Evolutionary conservation across 2,329 filamentous ascomycete genomes (phyloP).

Genomic region (Paraphoma sp.): DNA sequence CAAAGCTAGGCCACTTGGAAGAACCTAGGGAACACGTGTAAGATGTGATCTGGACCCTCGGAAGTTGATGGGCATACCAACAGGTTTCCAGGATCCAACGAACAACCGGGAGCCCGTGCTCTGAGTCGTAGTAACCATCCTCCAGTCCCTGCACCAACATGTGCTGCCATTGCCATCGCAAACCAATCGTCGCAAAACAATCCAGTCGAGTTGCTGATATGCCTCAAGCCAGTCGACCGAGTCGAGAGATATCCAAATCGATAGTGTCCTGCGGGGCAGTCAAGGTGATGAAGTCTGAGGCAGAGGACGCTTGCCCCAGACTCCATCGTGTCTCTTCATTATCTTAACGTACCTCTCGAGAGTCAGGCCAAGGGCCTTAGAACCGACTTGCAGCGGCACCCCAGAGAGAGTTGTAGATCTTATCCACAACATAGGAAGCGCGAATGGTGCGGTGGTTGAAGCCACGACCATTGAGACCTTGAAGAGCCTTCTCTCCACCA

Average conservation of each 20-base stretch:
- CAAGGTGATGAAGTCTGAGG: background rate
- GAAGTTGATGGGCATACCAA: constrained; percentile 3
- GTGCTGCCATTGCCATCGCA: background rate
- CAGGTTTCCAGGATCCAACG: constrained; percentile 1
- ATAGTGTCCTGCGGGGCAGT: background rate
- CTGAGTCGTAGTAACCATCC: background rate
- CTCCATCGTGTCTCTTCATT: constrained; percentile 1
- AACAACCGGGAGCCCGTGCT: background rate
- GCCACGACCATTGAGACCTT: constrained; percentile 94
- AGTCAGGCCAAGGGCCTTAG: constrained; percentile 12
- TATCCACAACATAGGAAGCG: constrained; percentile 94
- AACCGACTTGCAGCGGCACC: constrained; percentile 38
- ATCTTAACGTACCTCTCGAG: constrained; percentile 21
- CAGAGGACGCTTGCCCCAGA: background rate
- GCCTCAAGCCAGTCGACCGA: background rate
- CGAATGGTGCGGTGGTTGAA: constrained; percentile 94
- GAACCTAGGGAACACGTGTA: constrained; percentile 21
- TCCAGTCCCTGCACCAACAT: background rate
- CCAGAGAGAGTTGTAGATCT: constrained; percentile 94
- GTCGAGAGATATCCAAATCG: background rate
- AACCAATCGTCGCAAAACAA: background rate
- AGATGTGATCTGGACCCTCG: constrained; percentile 10
- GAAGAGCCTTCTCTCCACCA: constrained; percentile 96
- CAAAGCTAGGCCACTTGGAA: constrained; percentile 6
- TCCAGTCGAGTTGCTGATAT: background rate